Percentiles rank a stretch among this genome's conserved stretches.
Conservation (phyloP, 75 land plant species). For the Gnetum montanum region DNA sequence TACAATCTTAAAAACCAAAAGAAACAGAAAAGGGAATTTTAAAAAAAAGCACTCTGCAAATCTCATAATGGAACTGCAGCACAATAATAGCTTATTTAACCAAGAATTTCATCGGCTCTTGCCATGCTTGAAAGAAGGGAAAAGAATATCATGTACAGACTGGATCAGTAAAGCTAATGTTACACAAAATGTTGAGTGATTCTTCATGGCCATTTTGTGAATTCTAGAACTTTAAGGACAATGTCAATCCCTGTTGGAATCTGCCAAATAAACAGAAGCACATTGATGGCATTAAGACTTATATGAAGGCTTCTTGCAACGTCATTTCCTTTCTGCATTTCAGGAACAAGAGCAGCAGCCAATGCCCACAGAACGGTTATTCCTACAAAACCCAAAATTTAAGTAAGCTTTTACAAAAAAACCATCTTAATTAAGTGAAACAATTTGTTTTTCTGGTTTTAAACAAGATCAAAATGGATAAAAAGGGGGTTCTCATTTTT, state of each 20-base stretch:
- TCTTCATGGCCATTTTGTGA: slow-evolving; percentile 89
- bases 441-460: neutral
- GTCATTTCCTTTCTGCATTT: slow-evolving; percentile 97
- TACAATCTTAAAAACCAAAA: too few species aligned
- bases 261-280: slow-evolving; percentile 82
- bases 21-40: too few species aligned
- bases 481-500: neutral
- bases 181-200: too few species aligned
- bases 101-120: too few species aligned
- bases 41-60: too few species aligned
- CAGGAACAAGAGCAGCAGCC: slow-evolving; percentile 92
- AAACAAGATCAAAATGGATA: neutral
- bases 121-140: too few species aligned
- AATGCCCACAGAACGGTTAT: slow-evolving; percentile 94
- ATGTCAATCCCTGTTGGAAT: slow-evolving; percentile 94
- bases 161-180: too few species aligned
- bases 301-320: slow-evolving; percentile 92
- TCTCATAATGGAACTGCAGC: too few species aligned
- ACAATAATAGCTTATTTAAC: too few species aligned
- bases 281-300: slow-evolving; percentile 70
- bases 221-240: slow-evolving; percentile 78
- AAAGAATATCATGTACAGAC: too few species aligned
- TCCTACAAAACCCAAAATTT: slow-evolving; percentile 46
- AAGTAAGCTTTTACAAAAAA: neutral
- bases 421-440: neutral